These are phyloP conservation scores for Nepenthes alata DNA, from an alignment of 179 eudicot species.

Conservation along the genomic window DNA sequence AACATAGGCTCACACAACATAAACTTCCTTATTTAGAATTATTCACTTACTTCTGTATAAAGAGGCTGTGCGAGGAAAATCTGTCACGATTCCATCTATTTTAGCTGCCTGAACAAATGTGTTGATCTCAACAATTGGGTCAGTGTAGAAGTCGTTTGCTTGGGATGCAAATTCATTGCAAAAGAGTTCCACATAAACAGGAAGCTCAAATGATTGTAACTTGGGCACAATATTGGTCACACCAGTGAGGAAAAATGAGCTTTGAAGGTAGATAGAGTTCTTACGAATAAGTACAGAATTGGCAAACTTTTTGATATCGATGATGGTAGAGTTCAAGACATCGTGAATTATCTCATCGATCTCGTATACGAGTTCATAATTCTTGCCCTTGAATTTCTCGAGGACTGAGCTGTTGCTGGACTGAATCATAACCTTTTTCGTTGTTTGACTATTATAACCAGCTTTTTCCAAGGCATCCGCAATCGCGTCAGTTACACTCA, in stretches of 20 bases:
- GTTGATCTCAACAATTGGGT: constrained; percentile 54
- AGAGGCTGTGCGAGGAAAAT: constrained; percentile 60
- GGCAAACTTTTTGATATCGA: constrained; percentile 53
- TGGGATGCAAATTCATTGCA: constrained; percentile 56
- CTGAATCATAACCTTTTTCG: constrained; percentile 52
- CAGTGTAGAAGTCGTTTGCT: constrained; percentile 70
- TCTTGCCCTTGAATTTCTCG: constrained; percentile 33
- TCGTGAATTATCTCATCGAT: constrained; percentile 58
- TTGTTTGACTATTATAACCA: constrained; percentile 27
- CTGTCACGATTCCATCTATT: constrained; percentile 71
- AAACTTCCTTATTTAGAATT: too few species aligned
- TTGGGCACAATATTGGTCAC: constrained; percentile 36
- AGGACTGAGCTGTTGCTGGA: constrained; percentile 71
- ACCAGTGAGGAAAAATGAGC: constrained; percentile 18
- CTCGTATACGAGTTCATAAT: constrained; percentile 53
- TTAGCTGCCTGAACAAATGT: constrained; percentile 24
- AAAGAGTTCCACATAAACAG: constrained; percentile 49
- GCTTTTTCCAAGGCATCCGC: constrained; percentile 35
- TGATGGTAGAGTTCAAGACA: constrained; percentile 35
- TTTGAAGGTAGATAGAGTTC: constrained; percentile 38
- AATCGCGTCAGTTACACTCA: constrained; percentile 52
- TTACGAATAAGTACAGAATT: constrained; percentile 52
- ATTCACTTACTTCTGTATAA: constrained; percentile 61
- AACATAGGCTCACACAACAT: too few species aligned
- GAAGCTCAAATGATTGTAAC: constrained; percentile 44